Evolutionary conservation across 2,329 filamentous ascomycete species (phyloP), one percentile per base, ranked within the genome.

Genomic region (Fonsecaea pedrosoi): DNA sequence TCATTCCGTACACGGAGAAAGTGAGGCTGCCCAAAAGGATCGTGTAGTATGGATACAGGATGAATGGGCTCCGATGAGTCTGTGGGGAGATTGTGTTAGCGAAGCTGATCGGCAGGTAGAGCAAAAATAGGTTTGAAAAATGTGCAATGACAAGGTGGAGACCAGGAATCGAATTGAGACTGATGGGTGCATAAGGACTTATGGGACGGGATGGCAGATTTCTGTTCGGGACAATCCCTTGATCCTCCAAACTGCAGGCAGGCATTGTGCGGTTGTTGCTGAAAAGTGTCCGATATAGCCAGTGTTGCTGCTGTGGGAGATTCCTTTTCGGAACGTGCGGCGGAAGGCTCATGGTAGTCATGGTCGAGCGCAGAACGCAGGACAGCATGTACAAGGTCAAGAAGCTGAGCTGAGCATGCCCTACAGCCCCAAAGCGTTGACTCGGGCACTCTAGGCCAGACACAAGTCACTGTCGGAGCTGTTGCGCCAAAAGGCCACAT

Each of bases 21-120:
- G 56, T 42, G n/a, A 70, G 58, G 10, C 60, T 63, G 38, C 69
- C 71, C 48, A 65, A 60, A 21, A 72, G 42, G 54, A 71, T 45
- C 71, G 78, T 75, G 76, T 88, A 86, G 84, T 86, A 89, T 68
- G 85, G 86, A 76, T 86, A 87, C 70, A 89, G 80, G 77, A 89
- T 77, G 76, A 80, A 85, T 73, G 81, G 81, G 75, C 85, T 86
- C 71, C 85, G 82, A 67, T 81, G 77, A 76, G 87, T 83, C 83
- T 87, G 68, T 50, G 30, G 30, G 30, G 34, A 40, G 18, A 13
- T 50, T 25, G 3, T 25, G 18, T 50, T 50, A 50, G 45, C 8
- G 9, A 25, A 50, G 45, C 21, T 50, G 45, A 10, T 13, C 18
- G 12, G 9, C 2, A 18, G 18, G 4, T 10, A 12, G 18, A 50